These are phyloP conservation scores for Pichia kudriavzevii DNA, from an alignment of 1,139 yeast genomes.

Conservation along the genomic window DNA sequence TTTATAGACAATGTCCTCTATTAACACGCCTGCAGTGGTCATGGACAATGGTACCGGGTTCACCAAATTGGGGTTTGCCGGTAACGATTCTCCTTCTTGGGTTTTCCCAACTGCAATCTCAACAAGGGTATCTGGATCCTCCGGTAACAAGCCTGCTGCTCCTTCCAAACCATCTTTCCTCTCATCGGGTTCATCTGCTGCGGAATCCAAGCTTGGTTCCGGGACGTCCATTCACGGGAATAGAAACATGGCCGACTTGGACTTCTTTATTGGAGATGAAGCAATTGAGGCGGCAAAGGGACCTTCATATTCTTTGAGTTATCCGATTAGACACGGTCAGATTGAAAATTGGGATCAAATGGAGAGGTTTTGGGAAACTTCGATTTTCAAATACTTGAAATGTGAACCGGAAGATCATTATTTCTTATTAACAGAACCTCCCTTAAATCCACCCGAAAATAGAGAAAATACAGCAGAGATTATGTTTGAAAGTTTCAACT, in stretches of 20 bases:
- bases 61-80: slow-evolving; percentile 96
- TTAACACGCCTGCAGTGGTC: slow-evolving; percentile 87
- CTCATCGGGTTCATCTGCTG: slow-evolving; percentile 14
- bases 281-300: slow-evolving; percentile 87
- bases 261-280: slow-evolving; percentile 92
- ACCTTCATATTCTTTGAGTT: slow-evolving; percentile 78
- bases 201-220: slow-evolving; percentile 25
- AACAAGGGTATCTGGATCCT: slow-evolving; percentile 45
- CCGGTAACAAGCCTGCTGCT: slow-evolving; percentile 29
- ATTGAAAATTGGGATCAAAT: slow-evolving; percentile 99
- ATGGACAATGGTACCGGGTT: slow-evolving; percentile 96
- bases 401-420: slow-evolving; percentile 99
- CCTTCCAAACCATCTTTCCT: slow-evolving; percentile 28
- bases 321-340: slow-evolving; percentile 96
- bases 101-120: slow-evolving; percentile 98
- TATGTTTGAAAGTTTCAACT: slow-evolving; percentile 96
- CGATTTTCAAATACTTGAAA: slow-evolving; percentile 89
- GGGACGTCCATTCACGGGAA: slow-evolving; percentile 31
- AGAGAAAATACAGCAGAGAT: slow-evolving; percentile 98
- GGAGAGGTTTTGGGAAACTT: slow-evolving; percentile 98
- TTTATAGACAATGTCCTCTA: slow-evolving; percentile 48
- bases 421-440: slow-evolving; percentile 93
- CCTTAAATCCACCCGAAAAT: slow-evolving; percentile 96
- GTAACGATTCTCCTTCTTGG: slow-evolving; percentile 95
- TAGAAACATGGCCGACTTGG: slow-evolving; percentile 89